These are phyloP conservation scores for Sergeia podlipaevii DNA, from an alignment of 208 protist species.

Conservation along the genomic window DNA sequence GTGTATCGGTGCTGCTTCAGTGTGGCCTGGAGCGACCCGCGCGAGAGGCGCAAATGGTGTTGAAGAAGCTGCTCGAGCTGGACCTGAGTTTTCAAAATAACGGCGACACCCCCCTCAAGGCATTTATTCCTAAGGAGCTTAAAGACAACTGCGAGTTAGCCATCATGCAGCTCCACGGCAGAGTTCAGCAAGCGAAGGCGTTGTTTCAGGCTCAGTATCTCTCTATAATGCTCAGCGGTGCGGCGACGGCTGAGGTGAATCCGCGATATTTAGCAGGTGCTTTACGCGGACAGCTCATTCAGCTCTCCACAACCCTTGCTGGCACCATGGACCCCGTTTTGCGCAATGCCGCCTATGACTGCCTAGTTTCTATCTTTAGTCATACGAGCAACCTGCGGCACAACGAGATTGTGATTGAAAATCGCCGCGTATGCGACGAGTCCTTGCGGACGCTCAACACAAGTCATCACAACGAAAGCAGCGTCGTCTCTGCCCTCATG, in stretches of 20 bases:
- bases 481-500: constrained; percentile 68
- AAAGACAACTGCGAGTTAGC: constrained; percentile 80
- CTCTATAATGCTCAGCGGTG: constrained; percentile 67
- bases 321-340: constrained; percentile 61
- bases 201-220: constrained; percentile 72
- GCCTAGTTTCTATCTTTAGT: constrained; percentile 76
- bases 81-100: constrained; percentile 35
- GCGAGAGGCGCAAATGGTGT: constrained; percentile 71
- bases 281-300: constrained; percentile 59
- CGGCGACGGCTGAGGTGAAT: constrained; percentile 68
- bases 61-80: constrained; percentile 62
- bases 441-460: constrained; percentile 70
- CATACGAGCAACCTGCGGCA: constrained; percentile 60
- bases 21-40: constrained; percentile 62
- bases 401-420: constrained; percentile 84
- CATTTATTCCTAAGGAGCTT: constrained; percentile 83
- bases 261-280: constrained; percentile 62
- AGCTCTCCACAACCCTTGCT: constrained; percentile 69
- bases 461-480: constrained; percentile 80
- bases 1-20: constrained; percentile 63
- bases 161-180: constrained; percentile 74
- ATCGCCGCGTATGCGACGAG: constrained; percentile 74
- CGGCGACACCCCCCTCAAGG: constrained; percentile 65
- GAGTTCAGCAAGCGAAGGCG: constrained; percentile 43
- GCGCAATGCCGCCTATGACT: constrained; percentile 71